These are phyloP conservation scores for Agapanthus africanus DNA, from an alignment of 106 monocot genomes.

Conservation along the genomic window DNA sequence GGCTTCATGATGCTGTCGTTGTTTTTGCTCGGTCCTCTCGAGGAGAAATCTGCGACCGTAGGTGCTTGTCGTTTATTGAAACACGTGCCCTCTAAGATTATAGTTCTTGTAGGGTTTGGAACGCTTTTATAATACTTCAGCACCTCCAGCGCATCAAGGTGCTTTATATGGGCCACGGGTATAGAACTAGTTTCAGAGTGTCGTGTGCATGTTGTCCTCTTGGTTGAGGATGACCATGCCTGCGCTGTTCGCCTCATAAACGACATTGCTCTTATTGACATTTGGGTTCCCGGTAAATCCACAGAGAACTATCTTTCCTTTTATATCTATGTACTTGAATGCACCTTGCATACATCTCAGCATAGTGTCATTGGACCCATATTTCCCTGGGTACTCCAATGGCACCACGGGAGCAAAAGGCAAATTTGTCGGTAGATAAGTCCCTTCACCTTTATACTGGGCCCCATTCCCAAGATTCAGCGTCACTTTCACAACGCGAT, in stretches of 20 bases:
- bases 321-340: no score
- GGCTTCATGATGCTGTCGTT: slow-evolving; percentile 54
- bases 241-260: no score
- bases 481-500: slow-evolving; percentile 1
- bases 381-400: not conserved
- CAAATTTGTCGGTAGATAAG: no score
- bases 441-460: slow-evolving; percentile 23
- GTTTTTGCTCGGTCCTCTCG: slow-evolving; percentile 50
- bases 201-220: no score
- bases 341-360: no score
- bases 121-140: not conserved
- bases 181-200: no score
- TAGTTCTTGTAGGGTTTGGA: slow-evolving; percentile 20
- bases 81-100: slow-evolving; percentile 35
- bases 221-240: no score
- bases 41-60: slow-evolving; percentile 34
- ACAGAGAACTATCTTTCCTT: no score
- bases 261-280: no score
- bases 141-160: not conserved
- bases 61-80: slow-evolving; percentile 41
- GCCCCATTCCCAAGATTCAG: slow-evolving; percentile 1
- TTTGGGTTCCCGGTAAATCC: no score
- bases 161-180: no score
- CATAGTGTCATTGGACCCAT: not conserved
- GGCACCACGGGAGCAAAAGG: not conserved